phyloP scores from a whole-genome alignment of 306 rosid species.

The Hippophae tibetana region DNA sequence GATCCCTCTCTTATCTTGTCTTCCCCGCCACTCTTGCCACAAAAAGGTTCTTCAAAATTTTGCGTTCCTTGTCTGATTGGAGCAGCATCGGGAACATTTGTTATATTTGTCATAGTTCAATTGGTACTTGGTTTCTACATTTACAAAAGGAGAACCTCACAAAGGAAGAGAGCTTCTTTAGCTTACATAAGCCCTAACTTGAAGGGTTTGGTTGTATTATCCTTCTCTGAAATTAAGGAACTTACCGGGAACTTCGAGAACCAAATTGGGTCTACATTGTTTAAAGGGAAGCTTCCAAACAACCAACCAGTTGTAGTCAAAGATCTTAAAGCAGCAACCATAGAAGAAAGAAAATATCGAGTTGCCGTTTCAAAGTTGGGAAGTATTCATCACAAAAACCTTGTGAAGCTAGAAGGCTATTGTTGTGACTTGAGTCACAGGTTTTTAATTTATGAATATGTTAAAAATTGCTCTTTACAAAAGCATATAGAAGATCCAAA shows the following conservation, averaged over 20 bases:
- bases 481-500: conserved; percentile 37
- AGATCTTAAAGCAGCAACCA: conserved; percentile 35
- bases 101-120: conserved; percentile 38
- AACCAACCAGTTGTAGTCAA: conserved; percentile 38
- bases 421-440: conserved; percentile 59
- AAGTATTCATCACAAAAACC: conserved; percentile 64
- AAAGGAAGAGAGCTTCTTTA: conserved; percentile 24
- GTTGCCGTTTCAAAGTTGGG: conserved; percentile 46
- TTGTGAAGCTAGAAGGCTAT: conserved; percentile 68
- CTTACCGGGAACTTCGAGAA: conserved; percentile 44
- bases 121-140: conserved; percentile 44
- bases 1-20: conserved; percentile 28
- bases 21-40: conserved; percentile 14
- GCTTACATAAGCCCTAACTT: conserved; percentile 32
- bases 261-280: conserved; percentile 50
- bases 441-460: conserved; percentile 49
- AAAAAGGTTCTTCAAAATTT: conserved; percentile 22
- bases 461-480: conserved; percentile 49
- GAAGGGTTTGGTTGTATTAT: conserved; percentile 40
- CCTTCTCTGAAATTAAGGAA: conserved; percentile 54
- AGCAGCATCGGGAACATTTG: conserved; percentile 47
- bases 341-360: conserved; percentile 64
- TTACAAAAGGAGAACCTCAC: conserved; percentile 30
- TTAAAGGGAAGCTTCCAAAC: conserved; percentile 46
- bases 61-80: conserved; percentile 52